phyloP scores from a whole-genome alignment of 495 filamentous ascomycete genomes.

The Staphylotrichum tortipilum region DNA sequence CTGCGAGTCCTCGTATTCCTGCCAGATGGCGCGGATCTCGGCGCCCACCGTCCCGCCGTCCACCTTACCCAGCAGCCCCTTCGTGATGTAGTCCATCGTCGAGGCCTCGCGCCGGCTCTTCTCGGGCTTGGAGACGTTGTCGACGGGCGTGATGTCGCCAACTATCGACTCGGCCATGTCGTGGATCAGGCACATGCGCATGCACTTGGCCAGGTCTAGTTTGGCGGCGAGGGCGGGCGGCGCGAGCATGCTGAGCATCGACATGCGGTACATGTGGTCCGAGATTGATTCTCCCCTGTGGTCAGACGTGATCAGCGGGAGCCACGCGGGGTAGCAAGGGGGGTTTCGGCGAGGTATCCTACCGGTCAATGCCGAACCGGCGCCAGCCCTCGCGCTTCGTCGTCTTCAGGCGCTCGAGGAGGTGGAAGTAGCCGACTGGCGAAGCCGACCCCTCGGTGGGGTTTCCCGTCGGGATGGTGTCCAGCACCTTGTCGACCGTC shows the following conservation, averaged over 20 bases:
- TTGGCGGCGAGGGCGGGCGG: slow-evolving; percentile 59
- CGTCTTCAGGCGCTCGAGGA: slow-evolving; percentile 88
- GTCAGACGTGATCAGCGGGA: slow-evolving; percentile 5
- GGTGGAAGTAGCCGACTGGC: slow-evolving; percentile 84
- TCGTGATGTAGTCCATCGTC: slow-evolving; percentile 83
- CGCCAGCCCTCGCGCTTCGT: slow-evolving; percentile 94
- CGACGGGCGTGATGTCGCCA: slow-evolving; percentile 90
- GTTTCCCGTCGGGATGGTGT: slow-evolving; percentile 33
- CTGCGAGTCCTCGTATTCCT: slow-evolving; percentile 83
- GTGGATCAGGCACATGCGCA: slow-evolving; percentile 87
- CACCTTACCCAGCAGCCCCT: slow-evolving; percentile 62
- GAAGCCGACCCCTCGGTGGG: slow-evolving; percentile 55
- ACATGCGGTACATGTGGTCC: slow-evolving; percentile 99
- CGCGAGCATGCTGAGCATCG: slow-evolving; percentile 89
- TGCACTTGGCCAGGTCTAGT: slow-evolving; percentile 74
- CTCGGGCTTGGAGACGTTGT: slow-evolving; percentile 60
- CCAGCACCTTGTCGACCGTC: slow-evolving; percentile 44
- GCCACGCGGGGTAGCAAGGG: not conserved
- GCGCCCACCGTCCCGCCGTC: slow-evolving; percentile 55
- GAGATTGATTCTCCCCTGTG: slow-evolving; percentile 69
- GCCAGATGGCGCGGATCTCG: slow-evolving; percentile 70
- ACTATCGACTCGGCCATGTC: slow-evolving; percentile 96
- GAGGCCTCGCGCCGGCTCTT: slow-evolving; percentile 77
- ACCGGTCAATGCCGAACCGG: slow-evolving; percentile 66
- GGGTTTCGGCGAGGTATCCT: slow-evolving; percentile 17